Evolutionary conservation across 225 moss, liverwort and hornwort genomes (phyloP), one percentile per base, ranked within the genome.

Genomic region (Marchantia paleacea): DNA sequence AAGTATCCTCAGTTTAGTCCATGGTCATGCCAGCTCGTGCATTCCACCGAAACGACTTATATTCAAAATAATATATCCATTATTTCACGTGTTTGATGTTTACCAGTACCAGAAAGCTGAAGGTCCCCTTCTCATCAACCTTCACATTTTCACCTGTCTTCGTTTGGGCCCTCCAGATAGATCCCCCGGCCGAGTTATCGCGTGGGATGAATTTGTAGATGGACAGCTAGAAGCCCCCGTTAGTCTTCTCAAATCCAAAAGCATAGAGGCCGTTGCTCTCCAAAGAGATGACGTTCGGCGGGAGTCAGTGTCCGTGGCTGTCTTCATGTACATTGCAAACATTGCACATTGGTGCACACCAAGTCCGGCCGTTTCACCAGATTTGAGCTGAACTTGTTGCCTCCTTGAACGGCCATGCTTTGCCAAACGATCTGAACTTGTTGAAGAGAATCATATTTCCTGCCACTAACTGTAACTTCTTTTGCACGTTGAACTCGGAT

Each of bases 361-460:
- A 75, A 25, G 52, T 52, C 53, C 14, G 74, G 15, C 31, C 55
- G 57, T 25, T 13, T n/a, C 26, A 12, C 6, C 57, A 76, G 51
- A 22, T 52, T 24, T 18, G 60, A 10, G 9, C 18, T n/a, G 61
- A 76, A 60, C 29, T 58, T 60, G 76, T 76, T 76, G 25, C 24
- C 24, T n/a, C n/a, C n/a, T n/a, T n/a, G n/a, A n/a, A n/a, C n/a
- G n/a, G n/a, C n/a, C n/a, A n/a, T n/a, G n/a, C 52, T 75, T 20
- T 76, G 55, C 55, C 57, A 76, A 30, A 76, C 75, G 12, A 52
- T 12, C 52, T 30, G 24, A 19, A 25, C 24, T 55, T 9, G 57
- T 76, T 31, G 57, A 28, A 76, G n/a, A 76, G 75, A 57, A 76
- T 8, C 75, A 76, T 22, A 26, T 76, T 76, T 8, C 75, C 75